Evolutionary conservation across 2,329 filamentous ascomycete species (phyloP), one percentile per base, ranked within the genome.

Genomic region (Aspergillus felis): DNA sequence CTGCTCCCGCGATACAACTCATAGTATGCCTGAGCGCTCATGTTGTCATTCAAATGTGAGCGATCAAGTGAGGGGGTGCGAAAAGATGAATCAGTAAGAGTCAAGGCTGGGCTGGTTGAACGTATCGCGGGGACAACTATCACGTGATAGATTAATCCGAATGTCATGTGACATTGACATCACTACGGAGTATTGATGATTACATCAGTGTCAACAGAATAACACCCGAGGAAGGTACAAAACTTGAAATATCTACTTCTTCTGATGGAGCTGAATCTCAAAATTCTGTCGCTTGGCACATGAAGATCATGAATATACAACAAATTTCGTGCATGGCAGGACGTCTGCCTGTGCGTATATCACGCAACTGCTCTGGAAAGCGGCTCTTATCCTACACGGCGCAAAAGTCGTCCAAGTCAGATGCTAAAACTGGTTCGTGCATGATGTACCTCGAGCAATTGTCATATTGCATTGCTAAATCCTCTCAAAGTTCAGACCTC

Each of bases 1-100:
- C 93, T 97, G 86, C 92, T 96, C 81, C 92, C 89, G 70, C 94
- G 91, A 78, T 99, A 99, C 72, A 99, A 87, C 85, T 99, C 94
- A 78, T 97, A 99, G 81, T 85, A 87, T 64, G 83, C 74, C 62
- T 82, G 74, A 67, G 77, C 68, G 73, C 78, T 79, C 79, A 82
- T 82, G 53, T 60, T 77, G 63, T 56, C 51, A 48, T 52, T 51
- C 29, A 29, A 24, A 47, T 24, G 25, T 35, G 22, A 41, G 46
- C 24, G 41, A 35, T 56, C 24, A 29, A 54, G 54, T 51, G 58
- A 51, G 50, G 54, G 48, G 42, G 46, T 44, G 55, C 50, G 58
- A 55, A 53, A 38, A 51, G 38, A 57, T 46, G 51, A 41, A 20
- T 49, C 52, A 27, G 50, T 24, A 52, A 44, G 35, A 24, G 60